These are phyloP conservation scores for Leccinum arenicola DNA, from an alignment of 768 basidiomycete species.

Conservation along the genomic window DNA sequence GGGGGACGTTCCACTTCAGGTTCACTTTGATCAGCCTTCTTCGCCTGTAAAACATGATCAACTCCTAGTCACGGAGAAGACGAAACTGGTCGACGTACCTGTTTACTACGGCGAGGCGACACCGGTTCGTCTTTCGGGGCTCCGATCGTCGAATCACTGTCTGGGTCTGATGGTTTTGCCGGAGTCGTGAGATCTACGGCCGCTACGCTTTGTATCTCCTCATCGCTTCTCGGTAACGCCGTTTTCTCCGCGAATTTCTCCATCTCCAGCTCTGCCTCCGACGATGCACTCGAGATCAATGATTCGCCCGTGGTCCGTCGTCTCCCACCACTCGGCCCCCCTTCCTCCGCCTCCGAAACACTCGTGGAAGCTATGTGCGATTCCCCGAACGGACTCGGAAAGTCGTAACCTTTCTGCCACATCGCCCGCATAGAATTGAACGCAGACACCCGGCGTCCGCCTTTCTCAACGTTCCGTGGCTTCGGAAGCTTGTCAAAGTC, in stretches of 20 bases:
- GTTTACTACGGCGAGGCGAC: slow-evolving; percentile 16
- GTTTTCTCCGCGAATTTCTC: slow-evolving; percentile 25
- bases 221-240: slow-evolving; percentile 15
- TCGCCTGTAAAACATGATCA: slow-evolving; percentile 17
- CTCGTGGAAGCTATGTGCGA: slow-evolving; percentile 58
- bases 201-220: slow-evolving; percentile 11
- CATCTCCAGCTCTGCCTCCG: slow-evolving; percentile 54
- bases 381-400: slow-evolving; percentile 51
- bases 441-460: slow-evolving; percentile 53
- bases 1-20: slow-evolving; percentile 17
- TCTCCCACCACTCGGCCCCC: slow-evolving; percentile 32
- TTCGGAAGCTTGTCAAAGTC: slow-evolving; percentile 87
- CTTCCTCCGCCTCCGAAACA: slow-evolving; percentile 75
- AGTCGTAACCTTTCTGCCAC: slow-evolving; percentile 63
- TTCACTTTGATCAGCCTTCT: slow-evolving; percentile 24
- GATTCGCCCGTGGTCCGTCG: slow-evolving; percentile 54
- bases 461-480: slow-evolving; percentile 55
- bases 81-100: slow-evolving; percentile 26
- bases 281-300: slow-evolving; percentile 67
- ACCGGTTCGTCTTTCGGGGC: slow-evolving; percentile 37
- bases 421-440: slow-evolving; percentile 71
- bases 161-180: slow-evolving; percentile 54
- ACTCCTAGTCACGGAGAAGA: not conserved
- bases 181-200: slow-evolving; percentile 10
- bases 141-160: slow-evolving; percentile 85